Evolutionary conservation across 768 basidiomycete species (phyloP), one percentile per base, ranked within the genome.

Genomic region (Multifurca ochricompacta): DNA sequence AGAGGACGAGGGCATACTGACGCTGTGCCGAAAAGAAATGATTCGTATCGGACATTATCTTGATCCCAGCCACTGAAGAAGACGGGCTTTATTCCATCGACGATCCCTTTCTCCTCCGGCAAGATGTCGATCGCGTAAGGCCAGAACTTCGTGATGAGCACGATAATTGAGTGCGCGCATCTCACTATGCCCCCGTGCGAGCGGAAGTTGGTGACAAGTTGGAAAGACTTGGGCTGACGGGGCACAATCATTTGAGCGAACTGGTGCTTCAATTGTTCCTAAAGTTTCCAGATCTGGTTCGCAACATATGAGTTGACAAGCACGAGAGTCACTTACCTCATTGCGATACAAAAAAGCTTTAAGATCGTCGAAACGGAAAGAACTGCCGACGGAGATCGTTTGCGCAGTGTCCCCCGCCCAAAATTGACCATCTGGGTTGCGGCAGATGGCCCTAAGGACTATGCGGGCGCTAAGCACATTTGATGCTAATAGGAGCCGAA

Each of bases 401-500:
- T 87, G 86, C 0, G 85, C 84, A 0, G 85, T 87, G 61, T 87
- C 85, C 0, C 86, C 85, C 2, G 85, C 85, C 83, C 84, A 87
- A 62, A 87, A 86, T n/a, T 85, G 66, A 0, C 85, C 85, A 44
- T 83, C 70, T 1, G 78, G 75, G 62, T 86, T 85, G 13, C 67
- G 63, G 58, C 83, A 85, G 21, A 88, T 64, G 2, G 71, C 68
- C 35, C 85, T 70, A 31, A 87, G 65, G 6, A 88, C 85, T 87
- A 35, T 1, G 47, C 16, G 32, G 21, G 30, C 3, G 4, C 37
- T 36, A 25, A 39, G 13, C 3, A 18, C n/a, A 1, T 21, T 18
- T 7, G 21, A 16, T 18, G n/a, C 18, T n/a, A 21, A 13, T n/a
- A 13, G 2, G 16, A 9, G 19, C 10, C 23, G n/a, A 47, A 4